phyloP scores from a whole-genome alignment of 768 basidiomycete species.

The Rhizopogon vinicolor region DNA sequence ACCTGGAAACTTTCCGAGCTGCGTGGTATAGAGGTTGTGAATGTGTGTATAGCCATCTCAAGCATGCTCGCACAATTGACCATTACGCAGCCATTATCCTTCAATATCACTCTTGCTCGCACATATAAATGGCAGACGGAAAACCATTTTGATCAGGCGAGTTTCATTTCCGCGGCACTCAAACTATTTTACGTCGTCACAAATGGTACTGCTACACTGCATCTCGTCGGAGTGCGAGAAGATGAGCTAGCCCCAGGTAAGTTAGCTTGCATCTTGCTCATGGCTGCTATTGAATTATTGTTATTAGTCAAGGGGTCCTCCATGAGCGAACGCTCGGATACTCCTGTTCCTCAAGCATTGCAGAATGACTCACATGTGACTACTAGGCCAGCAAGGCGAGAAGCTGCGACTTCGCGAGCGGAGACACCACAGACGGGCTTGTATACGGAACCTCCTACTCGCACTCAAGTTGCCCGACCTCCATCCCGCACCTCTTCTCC shows the following conservation, averaged over 20 bases:
- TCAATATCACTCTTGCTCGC: slow-evolving; percentile 84
- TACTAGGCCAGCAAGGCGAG: neutral
- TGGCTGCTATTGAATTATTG: neutral
- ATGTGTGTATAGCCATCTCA: slow-evolving; percentile 43
- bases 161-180: slow-evolving; percentile 66
- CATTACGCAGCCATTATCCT: slow-evolving; percentile 46
- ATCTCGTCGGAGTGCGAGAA: slow-evolving; percentile 55
- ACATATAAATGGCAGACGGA: slow-evolving; percentile 92
- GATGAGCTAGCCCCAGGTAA: slow-evolving; percentile 31
- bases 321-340: slow-evolving; percentile 13
- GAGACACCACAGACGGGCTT: neutral
- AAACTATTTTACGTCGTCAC: slow-evolving; percentile 52
- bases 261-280: slow-evolving; percentile 7
- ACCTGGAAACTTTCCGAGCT: slow-evolving; percentile 89
- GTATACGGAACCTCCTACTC: slow-evolving; percentile 13
- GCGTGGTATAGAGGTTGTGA: slow-evolving; percentile 68
- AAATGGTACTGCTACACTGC: slow-evolving; percentile 40
- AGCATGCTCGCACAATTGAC: slow-evolving; percentile 15
- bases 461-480: slow-evolving; percentile 19
- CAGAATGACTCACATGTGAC: slow-evolving; percentile 3
- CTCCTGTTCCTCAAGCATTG: slow-evolving; percentile 13
- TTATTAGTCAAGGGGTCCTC: slow-evolving; percentile 11
- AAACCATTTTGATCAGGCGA: slow-evolving; percentile 59
- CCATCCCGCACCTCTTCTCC: slow-evolving; percentile 40
- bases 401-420: slow-evolving; percentile 5